Evolutionary conservation across 2,329 filamentous ascomycete species (phyloP).

Genomic region (Fusarium sp.): DNA sequence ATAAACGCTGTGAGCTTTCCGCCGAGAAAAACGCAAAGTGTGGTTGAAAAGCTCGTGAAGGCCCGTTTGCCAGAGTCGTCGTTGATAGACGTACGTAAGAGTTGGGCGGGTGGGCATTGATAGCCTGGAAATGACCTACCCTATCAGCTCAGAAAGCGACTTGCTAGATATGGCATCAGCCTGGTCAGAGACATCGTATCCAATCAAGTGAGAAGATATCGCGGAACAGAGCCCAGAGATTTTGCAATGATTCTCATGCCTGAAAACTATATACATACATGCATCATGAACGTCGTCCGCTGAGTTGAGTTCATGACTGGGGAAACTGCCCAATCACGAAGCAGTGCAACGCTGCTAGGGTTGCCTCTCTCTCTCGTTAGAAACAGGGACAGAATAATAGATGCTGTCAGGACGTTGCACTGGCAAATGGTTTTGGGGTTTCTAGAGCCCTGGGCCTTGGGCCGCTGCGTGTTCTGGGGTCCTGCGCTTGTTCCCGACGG

Average conservation of each 20-base stretch:
- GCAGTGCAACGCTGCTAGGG: slow-evolving; percentile 22
- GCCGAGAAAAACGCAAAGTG: not conserved
- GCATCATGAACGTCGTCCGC: not conserved
- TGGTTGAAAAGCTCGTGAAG: slow-evolving; percentile 34
- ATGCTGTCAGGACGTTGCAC: slow-evolving; percentile 33
- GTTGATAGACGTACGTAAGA: slow-evolving; percentile 26
- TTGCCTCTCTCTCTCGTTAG: slow-evolving; percentile 10
- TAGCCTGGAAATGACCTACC: slow-evolving; percentile 25
- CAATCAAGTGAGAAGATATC: slow-evolving; percentile 4
- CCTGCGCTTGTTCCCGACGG: slow-evolving; percentile 53
- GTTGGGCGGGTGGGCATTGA: slow-evolving; percentile 22
- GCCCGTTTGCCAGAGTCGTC: slow-evolving; percentile 8
- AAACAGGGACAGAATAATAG: slow-evolving; percentile 32
- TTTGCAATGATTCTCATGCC: not conserved
- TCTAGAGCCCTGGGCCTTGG: slow-evolving; percentile 39
- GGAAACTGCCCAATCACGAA: slow-evolving; percentile 22
- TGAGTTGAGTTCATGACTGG: slow-evolving; percentile 1
- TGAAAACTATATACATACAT: not conserved
- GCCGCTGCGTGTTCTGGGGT: slow-evolving; percentile 48
- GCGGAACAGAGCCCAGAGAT: not conserved
- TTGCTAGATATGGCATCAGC: slow-evolving; percentile 28
- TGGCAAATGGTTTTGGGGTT: slow-evolving; percentile 31
- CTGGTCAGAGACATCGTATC: slow-evolving; percentile 26
- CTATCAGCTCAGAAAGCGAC: slow-evolving; percentile 37
- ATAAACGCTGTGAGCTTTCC: slow-evolving; percentile 15